Evolutionary conservation across 2,329 filamentous ascomycete genomes (phyloP).

Genomic region (Graphiopsis chlorocephala): DNA sequence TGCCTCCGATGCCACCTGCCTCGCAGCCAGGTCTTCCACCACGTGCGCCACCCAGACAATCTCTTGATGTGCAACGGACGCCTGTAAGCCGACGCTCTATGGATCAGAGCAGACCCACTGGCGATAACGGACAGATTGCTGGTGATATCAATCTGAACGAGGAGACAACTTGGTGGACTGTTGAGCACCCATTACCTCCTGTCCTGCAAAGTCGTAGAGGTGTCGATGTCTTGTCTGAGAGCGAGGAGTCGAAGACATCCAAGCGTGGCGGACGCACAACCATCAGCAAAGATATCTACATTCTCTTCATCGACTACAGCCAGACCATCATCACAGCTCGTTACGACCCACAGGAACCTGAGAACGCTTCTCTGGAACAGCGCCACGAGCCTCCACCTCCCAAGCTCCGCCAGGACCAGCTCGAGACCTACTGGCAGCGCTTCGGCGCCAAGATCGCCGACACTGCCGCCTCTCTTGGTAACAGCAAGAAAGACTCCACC

Average conservation of each 20-base stretch:
- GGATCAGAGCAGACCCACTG: slow-evolving; percentile 70
- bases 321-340: slow-evolving; percentile 82
- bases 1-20: slow-evolving; percentile 28
- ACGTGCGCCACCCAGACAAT: slow-evolving; percentile 45
- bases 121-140: slow-evolving; percentile 77
- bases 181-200: slow-evolving; percentile 75
- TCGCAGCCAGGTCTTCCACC: slow-evolving; percentile 42
- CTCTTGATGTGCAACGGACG: slow-evolving; percentile 58
- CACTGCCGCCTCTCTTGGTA: slow-evolving; percentile 62
- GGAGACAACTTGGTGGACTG: slow-evolving; percentile 81
- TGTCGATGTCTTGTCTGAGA: slow-evolving; percentile 73
- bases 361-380: slow-evolving; percentile 71
- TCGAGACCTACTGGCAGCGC: slow-evolving; percentile 78
- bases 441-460: slow-evolving; percentile 78
- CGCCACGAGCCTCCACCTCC: slow-evolving; percentile 81
- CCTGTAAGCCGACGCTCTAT: slow-evolving; percentile 61
- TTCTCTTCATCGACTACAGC: slow-evolving; percentile 95
- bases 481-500: slow-evolving; percentile 71
- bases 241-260: slow-evolving; percentile 70
- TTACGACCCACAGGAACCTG: slow-evolving; percentile 73
- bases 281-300: slow-evolving; percentile 75
- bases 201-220: slow-evolving; percentile 75
- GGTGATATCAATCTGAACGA: slow-evolving; percentile 77
- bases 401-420: slow-evolving; percentile 82
- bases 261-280: slow-evolving; percentile 68